A percentile compares a stretch with the other conserved stretches of the same genome.
Conservation (phyloP, 2,329 filamentous ascomycete genomes). For the Xylariaceae sp. region DNA sequence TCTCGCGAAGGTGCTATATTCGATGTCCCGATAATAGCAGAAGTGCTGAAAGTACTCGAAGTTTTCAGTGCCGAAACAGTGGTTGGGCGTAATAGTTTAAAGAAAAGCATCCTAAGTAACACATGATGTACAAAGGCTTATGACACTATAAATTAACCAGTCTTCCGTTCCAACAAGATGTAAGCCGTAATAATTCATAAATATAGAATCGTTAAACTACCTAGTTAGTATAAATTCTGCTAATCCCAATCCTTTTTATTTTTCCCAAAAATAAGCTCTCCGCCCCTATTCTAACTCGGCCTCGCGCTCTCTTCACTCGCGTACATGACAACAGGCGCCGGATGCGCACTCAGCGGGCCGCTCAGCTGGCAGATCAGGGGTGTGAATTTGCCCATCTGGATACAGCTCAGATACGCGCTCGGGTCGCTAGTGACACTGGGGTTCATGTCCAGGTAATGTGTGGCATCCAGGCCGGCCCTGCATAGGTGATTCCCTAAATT, state of each 20-base stretch:
- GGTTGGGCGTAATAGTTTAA: neutral
- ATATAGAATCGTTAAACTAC: too few species aligned
- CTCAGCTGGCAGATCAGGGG: conserved; percentile 27
- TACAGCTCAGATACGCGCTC: conserved; percentile 28
- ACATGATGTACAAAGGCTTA: too few species aligned
- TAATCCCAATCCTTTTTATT: too few species aligned
- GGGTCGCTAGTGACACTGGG: conserved; percentile 26
- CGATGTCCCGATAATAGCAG: neutral
- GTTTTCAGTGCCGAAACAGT: neutral
- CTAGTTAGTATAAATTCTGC: too few species aligned
- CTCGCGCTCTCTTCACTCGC: conserved; percentile 16
- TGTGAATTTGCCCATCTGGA: conserved; percentile 33
- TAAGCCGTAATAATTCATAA: too few species aligned
- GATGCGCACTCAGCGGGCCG: conserved; percentile 16
- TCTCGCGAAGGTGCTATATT: neutral
- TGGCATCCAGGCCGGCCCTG: conserved; percentile 27
- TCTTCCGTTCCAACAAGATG: too few species aligned
- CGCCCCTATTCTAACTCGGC: conserved; percentile 18
- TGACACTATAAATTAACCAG: too few species aligned
- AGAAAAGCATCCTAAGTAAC: too few species aligned
- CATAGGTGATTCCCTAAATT: conserved; percentile 1
- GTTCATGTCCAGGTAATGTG: conserved; percentile 19
- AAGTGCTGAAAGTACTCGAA: neutral
- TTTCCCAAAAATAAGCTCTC: too few species aligned
- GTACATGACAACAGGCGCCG: conserved; percentile 23